Base-by-base conservation (phyloP, 2,329 filamentous ascomycete species). In the Hymenoscyphus infarciens region DNA sequence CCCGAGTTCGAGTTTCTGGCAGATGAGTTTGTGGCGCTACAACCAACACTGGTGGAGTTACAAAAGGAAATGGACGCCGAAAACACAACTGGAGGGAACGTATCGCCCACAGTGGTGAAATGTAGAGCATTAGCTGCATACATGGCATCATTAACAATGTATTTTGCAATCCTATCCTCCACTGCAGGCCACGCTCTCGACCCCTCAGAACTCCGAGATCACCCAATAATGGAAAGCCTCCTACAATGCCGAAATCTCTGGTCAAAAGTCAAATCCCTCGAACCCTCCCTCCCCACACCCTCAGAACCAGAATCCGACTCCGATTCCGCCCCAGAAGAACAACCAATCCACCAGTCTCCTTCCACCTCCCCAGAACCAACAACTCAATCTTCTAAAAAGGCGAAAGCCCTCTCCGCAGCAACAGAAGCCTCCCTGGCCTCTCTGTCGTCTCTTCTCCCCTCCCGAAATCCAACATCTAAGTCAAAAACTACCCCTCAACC, bases 131-230 rank as follows among this genome's bases (percentile, higher is more conserved):
- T 96, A 45, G 88, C 91, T 5, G 91, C 92, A 64, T 98, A 99
- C 73, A 81, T 98, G 27, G 92, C 90, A 53, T 84, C 91, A 1
- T 81, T 99, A 68, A 88, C 90, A 57, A 93, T 97, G 86, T 99
- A 99, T 76, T 97, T 99, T 75, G 91, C 93, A 42, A 84, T 98
- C 39, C 79, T 99, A n/a, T 91, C 92, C 11, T 96, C 92, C 0
- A 88, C 91, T 0, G 83, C 87, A 1, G 55, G 55, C 22, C 82
- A 86, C 63, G 82, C 91, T 0, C 77, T 96, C 67, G 83, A 90
- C 61, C 90, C 94, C 5, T 80, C 83, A n/a, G 87, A 96, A 69
- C 78, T 99, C 52, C 87, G 91, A 64, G 91, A 97, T 60, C 95
- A 99, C 75, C 87, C 92, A 15, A 85, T 99, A 64, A 98, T 99